Percentiles rank a stretch among this genome's conserved stretches.
These are phyloP conservation scores for Zopfia rhizophila DNA, from an alignment of 2,329 filamentous ascomycete species.

Conservation along the genomic window DNA sequence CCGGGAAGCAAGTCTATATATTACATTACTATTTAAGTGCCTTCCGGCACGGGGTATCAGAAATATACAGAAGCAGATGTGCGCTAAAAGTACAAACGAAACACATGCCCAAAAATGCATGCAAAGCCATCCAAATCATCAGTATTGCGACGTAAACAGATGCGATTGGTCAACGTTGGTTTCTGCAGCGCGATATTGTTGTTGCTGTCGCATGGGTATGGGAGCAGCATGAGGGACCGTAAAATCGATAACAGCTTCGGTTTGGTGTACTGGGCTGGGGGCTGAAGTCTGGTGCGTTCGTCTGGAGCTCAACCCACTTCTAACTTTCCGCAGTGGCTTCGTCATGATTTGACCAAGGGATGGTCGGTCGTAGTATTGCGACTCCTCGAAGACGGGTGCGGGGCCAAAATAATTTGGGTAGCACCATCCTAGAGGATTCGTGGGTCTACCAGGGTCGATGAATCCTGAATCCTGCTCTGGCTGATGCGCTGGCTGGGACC, in stretches of 20 bases:
- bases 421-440: constrained; percentile 43
- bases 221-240: constrained; percentile 30
- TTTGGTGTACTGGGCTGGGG: constrained; percentile 32
- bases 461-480: constrained; percentile 27
- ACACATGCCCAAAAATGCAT: no score
- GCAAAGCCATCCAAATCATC: constrained; percentile 8
- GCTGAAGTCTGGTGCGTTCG: constrained; percentile 36
- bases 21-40: no score
- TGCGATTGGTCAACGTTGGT: constrained; percentile 27
- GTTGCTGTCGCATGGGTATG: constrained; percentile 31
- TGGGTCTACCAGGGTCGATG: constrained; percentile 40
- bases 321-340: constrained; percentile 46
- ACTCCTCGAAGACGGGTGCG: constrained; percentile 48
- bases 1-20: no score
- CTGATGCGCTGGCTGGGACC: constrained; percentile 27
- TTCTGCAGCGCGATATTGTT: constrained; percentile 9
- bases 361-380: constrained; percentile 47
- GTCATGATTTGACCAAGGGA: constrained; percentile 48
- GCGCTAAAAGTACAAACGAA: no score
- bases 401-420: constrained; percentile 50
- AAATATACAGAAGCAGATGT: constrained; percentile 6
- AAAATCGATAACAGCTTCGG: constrained; percentile 37
- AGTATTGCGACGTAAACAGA: constrained; percentile 27
- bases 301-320: constrained; percentile 39
- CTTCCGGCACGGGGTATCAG: constrained; percentile 27